Percentiles rank a stretch among this genome's conserved stretches.
Evolutionary conservation across 441 rosid genomes (phyloP).

Genomic region (Mallotus japonicus): DNA sequence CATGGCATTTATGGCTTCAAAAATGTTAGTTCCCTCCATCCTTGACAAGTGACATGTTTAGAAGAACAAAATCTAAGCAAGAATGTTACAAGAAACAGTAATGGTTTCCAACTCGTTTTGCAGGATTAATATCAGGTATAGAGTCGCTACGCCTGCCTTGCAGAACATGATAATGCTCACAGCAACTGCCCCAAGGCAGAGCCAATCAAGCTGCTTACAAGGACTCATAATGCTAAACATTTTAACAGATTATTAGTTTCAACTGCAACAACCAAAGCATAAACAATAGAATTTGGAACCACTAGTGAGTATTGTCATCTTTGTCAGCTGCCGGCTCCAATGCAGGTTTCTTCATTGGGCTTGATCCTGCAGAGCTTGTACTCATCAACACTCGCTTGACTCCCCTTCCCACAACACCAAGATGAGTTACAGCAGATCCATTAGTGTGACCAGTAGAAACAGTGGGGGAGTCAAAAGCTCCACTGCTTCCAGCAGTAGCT

Average conservation of each 20-base stretch:
- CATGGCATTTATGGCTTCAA: too few relatives aligned
- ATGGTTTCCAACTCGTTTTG: background rate
- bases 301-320: constrained; percentile 41
- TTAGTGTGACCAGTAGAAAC: constrained; percentile 75
- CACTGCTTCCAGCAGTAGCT: constrained; percentile 42
- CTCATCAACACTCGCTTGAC: constrained; percentile 72
- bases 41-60: too few relatives aligned
- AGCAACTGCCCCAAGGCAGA: background rate
- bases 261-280: background rate
- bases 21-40: too few relatives aligned
- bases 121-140: background rate
- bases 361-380: constrained; percentile 45
- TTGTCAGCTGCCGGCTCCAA: constrained; percentile 40
- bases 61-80: background rate
- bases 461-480: constrained; percentile 60
- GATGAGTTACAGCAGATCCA: constrained; percentile 61
- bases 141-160: background rate
- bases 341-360: constrained; percentile 56
- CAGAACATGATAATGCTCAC: background rate
- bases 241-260: background rate
- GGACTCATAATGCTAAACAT: background rate
- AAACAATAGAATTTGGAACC: constrained; percentile 4
- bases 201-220: background rate
- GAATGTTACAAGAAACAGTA: background rate
- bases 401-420: constrained; percentile 93